Conservation (phyloP, 495 filamentous ascomycete genomes). For the Beverwykella pulmonaria region DNA sequence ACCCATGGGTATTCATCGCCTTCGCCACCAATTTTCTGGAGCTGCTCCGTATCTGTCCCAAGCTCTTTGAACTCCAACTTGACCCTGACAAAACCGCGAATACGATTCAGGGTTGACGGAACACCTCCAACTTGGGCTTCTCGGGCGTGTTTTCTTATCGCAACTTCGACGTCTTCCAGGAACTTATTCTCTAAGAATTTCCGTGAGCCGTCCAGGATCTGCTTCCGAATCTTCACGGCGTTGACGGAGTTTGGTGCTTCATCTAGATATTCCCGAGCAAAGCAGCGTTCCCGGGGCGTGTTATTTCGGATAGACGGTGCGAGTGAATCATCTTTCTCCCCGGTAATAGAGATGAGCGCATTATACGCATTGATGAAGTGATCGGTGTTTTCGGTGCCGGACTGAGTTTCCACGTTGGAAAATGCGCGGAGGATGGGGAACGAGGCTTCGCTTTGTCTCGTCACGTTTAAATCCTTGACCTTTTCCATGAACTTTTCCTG, state of each 20-base stretch:
- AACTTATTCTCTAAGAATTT: constrained; percentile 74
- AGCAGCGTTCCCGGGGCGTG: constrained; percentile 68
- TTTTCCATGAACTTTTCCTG: constrained; percentile 75
- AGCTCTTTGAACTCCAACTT: constrained; percentile 76
- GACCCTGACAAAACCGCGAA: constrained; percentile 86
- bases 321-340: constrained; percentile 59
- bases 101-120: constrained; percentile 82
- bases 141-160: constrained; percentile 77
- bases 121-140: constrained; percentile 90
- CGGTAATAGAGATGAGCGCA: constrained; percentile 71
- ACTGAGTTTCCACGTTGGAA: constrained; percentile 66
- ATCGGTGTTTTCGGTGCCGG: constrained; percentile 54
- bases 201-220: constrained; percentile 76
- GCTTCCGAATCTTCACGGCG: constrained; percentile 66
- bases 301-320: constrained; percentile 24
- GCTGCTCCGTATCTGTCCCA: constrained; percentile 68
- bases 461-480: constrained; percentile 73
- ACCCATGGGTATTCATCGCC: constrained; percentile 91
- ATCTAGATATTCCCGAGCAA: constrained; percentile 71
- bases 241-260: constrained; percentile 63
- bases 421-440: constrained; percentile 76
- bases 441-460: constrained; percentile 63
- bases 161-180: constrained; percentile 69
- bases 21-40: constrained; percentile 75
- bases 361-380: constrained; percentile 78